Conservation (phyloP, 768 basidiomycete genomes). For the Leccinum subtestaceum region DNA sequence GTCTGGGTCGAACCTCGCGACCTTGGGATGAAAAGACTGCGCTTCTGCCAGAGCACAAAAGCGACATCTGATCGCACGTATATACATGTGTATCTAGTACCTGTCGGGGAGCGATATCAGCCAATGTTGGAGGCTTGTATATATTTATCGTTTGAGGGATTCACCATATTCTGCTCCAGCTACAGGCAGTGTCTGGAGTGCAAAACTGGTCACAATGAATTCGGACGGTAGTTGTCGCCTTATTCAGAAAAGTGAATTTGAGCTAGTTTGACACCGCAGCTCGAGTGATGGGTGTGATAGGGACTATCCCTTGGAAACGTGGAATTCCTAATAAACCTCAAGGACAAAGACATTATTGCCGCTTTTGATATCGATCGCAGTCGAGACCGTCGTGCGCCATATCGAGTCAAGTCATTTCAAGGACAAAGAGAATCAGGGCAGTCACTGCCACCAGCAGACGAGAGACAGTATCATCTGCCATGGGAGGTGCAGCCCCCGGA, state of each 20-base stretch:
- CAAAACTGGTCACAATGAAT: background rate
- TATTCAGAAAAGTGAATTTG: background rate
- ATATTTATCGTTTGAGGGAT: background rate
- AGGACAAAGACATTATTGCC: background rate
- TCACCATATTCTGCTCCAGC: background rate
- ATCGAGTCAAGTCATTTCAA: background rate
- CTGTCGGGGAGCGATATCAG: conserved; percentile 7
- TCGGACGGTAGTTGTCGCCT: background rate
- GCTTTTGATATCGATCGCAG: background rate
- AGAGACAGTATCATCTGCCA: background rate
- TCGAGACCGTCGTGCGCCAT: background rate
- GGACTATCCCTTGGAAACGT: too few species aligned
- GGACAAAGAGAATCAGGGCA: background rate
- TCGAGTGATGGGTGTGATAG: background rate
- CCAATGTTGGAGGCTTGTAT: background rate
- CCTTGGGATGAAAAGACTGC: too few species aligned
- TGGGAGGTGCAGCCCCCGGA: background rate
- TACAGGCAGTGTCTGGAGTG: background rate
- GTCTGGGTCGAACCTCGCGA: background rate
- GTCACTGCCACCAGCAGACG: background rate
- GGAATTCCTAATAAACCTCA: background rate
- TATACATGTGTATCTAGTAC: conserved; percentile 12
- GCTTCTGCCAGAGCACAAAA: conserved; percentile 14
- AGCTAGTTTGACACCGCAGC: background rate
- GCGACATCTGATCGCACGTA: conserved; percentile 16